Evolutionary conservation across 2,329 filamentous ascomycete genomes (phyloP).

Genomic region (Beauveria sp.): DNA sequence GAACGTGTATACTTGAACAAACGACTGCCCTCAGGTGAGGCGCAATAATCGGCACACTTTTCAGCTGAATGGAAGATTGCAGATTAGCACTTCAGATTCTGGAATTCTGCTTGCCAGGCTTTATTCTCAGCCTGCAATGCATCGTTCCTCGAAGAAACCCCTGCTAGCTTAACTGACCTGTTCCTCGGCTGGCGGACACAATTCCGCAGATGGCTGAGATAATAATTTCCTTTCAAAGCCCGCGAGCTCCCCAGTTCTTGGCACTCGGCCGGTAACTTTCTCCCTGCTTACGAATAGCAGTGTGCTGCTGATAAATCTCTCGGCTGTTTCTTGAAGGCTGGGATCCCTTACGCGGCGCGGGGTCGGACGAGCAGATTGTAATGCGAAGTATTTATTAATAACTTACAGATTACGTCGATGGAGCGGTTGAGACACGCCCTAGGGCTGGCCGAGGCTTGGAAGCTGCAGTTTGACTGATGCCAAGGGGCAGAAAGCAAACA

Average conservation of each 20-base stretch:
- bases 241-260: neutral
- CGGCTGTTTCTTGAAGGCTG: neutral
- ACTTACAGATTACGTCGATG: neutral
- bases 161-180: neutral
- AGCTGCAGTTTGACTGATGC: neutral
- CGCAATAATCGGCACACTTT: too few relatives aligned
- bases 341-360: neutral
- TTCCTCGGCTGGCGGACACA: too few relatives aligned
- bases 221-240: neutral
- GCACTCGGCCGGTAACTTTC: too few relatives aligned
- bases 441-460: neutral
- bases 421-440: neutral
- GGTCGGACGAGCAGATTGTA: neutral
- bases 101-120: neutral
- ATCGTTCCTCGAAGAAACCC: neutral
- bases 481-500: neutral
- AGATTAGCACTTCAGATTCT: neutral
- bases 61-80: neutral
- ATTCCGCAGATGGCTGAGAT: neutral
- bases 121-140: neutral
- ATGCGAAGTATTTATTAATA: neutral
- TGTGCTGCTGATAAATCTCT: too few relatives aligned
- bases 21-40: too few relatives aligned
- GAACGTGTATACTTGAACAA: neutral
- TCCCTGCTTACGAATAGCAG: too few relatives aligned